Evolutionary conservation across 345 rosid genomes (phyloP).

Genomic region (Eucalyptus camaldulensis): DNA sequence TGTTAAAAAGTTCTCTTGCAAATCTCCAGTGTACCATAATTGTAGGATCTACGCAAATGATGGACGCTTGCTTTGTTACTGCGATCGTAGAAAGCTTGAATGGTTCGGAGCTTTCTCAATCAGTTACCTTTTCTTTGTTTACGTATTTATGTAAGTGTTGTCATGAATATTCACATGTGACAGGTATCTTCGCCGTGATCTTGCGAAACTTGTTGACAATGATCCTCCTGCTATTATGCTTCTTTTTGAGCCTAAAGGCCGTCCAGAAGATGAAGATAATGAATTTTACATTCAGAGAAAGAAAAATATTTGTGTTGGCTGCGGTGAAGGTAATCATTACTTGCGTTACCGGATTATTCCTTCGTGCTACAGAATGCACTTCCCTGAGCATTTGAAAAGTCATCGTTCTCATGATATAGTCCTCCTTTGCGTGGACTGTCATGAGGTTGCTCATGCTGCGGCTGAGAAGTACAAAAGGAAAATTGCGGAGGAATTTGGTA

Average conservation of each 20-base stretch:
- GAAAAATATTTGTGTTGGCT: constrained; percentile 87
- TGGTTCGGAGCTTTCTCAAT: constrained; percentile 34
- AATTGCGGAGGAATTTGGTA: constrained; percentile 63
- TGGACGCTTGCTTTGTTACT: constrained; percentile 87
- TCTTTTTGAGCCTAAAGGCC: constrained; percentile 92
- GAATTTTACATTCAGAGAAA: constrained; percentile 93
- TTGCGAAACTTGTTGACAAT: constrained; percentile 76
- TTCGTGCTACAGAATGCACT: constrained; percentile 92
- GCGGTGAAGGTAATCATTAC: constrained; percentile 95
- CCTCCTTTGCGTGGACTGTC: constrained; percentile 94
- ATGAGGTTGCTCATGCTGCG: constrained; percentile 91
- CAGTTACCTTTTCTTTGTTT: background rate
- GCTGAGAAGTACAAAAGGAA: constrained; percentile 83
- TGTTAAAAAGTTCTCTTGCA: constrained; percentile 91
- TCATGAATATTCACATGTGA: background rate
- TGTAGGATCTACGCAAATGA: constrained; percentile 93
- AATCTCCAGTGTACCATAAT: constrained; percentile 92
- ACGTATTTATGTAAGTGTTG: background rate
- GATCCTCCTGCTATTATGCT: constrained; percentile 87
- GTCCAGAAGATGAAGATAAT: constrained; percentile 95
- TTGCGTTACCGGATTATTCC: constrained; percentile 90
- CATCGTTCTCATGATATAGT: constrained; percentile 99
- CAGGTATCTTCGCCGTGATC: constrained; percentile 71
- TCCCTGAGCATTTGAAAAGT: constrained; percentile 95
- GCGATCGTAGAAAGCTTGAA: constrained; percentile 84